Conservation (phyloP, 2,329 filamentous ascomycete species). For the Botryotinia calthae region DNA sequence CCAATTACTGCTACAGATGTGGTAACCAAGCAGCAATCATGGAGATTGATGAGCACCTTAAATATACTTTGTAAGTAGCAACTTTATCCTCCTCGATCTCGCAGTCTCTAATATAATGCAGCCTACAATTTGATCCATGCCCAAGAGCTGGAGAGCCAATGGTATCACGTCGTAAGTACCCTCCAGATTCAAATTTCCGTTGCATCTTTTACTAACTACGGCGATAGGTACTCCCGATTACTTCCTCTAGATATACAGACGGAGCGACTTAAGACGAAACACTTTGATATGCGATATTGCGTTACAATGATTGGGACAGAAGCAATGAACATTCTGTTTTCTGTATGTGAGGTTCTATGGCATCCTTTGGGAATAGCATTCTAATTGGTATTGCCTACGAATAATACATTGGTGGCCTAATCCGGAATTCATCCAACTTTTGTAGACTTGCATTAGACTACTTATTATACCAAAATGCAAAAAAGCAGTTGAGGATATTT, state of each 20-base stretch:
- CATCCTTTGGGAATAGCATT: slow-evolving; percentile 24
- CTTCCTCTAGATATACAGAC: slow-evolving; percentile 70
- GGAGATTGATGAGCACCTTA: slow-evolving; percentile 99
- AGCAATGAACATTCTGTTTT: slow-evolving; percentile 31
- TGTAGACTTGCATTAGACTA: slow-evolving; percentile 38
- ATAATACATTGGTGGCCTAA: slow-evolving; percentile 19
- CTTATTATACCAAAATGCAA: slow-evolving; percentile 34
- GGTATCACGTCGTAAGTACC: slow-evolving; percentile 79
- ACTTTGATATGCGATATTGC: slow-evolving; percentile 19
- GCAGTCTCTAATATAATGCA: slow-evolving; percentile 45
- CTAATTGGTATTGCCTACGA: slow-evolving; percentile 20
- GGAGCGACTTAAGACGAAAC: slow-evolving; percentile 17
- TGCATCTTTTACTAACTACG: slow-evolving; percentile 20
- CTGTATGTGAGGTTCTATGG: slow-evolving; percentile 27
- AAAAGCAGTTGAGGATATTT: slow-evolving; percentile 23
- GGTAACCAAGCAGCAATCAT: slow-evolving; percentile 99
- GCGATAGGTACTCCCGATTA: slow-evolving; percentile 83
- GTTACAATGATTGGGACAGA: slow-evolving; percentile 24
- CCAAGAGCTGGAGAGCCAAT: slow-evolving; percentile 96
- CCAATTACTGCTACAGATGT: slow-evolving; percentile 97
- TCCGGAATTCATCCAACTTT: slow-evolving; percentile 25
- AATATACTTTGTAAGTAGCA: slow-evolving; percentile 96
- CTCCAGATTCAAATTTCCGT: too few relatives aligned
- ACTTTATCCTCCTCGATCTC: background rate
- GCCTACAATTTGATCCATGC: slow-evolving; percentile 98